Percentiles rank a stretch among this genome's conserved stretches.
Evolutionary conservation across 106 monocot species (phyloP).

Genomic region (Triglochin maritima): DNA sequence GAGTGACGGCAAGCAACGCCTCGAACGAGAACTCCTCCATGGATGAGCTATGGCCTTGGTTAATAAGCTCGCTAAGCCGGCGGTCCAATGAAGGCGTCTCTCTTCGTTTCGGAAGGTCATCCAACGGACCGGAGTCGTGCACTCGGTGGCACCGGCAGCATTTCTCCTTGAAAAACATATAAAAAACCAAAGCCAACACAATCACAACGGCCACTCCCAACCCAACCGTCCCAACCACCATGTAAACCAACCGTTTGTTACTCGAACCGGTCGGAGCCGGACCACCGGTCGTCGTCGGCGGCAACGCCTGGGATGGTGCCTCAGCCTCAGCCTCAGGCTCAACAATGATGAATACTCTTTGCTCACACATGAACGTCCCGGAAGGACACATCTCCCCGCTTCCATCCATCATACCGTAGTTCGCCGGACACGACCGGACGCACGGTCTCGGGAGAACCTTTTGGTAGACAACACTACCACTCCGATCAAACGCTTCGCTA

Average conservation of each 20-base stretch:
- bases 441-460: constrained; percentile 56
- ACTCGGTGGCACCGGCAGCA: constrained; percentile 5
- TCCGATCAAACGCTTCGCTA: constrained; percentile 7
- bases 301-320: neutral
- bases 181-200: constrained; percentile 8
- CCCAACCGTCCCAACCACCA: constrained; percentile 20
- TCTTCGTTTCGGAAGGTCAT: neutral
- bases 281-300: neutral
- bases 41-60: constrained; percentile 15
- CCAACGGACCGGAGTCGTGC: constrained; percentile 21
- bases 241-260: constrained; percentile 9
- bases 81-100: neutral
- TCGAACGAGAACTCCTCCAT: constrained; percentile 11
- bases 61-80: constrained; percentile 7
- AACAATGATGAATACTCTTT: neutral
- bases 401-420: constrained; percentile 29
- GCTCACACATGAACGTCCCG: constrained; percentile 22
- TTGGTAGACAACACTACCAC: constrained; percentile 17
- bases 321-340: too few relatives aligned
- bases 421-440: constrained; percentile 4
- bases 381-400: constrained; percentile 28
- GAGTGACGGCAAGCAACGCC: constrained; percentile 3
- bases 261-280: neutral
- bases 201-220: constrained; percentile 7
- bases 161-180: neutral